Percentiles rank a stretch among this genome's conserved stretches.
Conservation (phyloP, 108 stramenopile genomes). For the Schizochytrium sp. region DNA sequence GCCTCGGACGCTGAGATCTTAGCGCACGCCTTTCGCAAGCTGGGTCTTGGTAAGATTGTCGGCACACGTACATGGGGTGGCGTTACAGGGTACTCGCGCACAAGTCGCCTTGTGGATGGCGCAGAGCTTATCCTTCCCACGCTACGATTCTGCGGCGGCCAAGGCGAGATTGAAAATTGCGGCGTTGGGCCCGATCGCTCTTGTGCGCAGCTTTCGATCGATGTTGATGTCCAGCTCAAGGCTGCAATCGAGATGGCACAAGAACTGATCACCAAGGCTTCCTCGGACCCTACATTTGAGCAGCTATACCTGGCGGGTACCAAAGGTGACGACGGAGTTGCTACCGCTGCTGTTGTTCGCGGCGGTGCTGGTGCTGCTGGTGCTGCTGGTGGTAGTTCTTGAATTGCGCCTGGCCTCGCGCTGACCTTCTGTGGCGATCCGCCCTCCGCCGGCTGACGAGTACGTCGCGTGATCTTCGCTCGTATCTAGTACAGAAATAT, state of each 20-base stretch:
- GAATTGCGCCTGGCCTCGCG: no score
- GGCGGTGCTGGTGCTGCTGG: no score
- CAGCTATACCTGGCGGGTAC: no score
- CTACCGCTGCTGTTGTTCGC: no score
- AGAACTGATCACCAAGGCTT: neutral
- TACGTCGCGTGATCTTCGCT: neutral
- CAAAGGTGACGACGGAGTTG: no score
- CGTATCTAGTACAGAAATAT: neutral
- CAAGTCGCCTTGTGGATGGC: neutral
- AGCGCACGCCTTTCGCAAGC: neutral
- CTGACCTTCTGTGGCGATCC: no score
- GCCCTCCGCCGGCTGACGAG: neutral
- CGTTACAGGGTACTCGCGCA: neutral
- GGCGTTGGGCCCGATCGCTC: neutral
- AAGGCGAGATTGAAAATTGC: neutral
- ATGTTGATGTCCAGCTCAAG: neutral
- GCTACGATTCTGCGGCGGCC: neutral
- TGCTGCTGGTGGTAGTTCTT: no score
- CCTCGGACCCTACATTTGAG: no score
- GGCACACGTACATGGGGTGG: slow-evolving; percentile 1
- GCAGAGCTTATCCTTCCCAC: neutral
- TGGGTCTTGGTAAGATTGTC: neutral
- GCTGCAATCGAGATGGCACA: neutral
- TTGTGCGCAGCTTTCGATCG: neutral
- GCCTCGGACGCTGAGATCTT: neutral